phyloP scores from a whole-genome alignment of 805 yeast species.

The Hermanozyma aechmeae region DNA sequence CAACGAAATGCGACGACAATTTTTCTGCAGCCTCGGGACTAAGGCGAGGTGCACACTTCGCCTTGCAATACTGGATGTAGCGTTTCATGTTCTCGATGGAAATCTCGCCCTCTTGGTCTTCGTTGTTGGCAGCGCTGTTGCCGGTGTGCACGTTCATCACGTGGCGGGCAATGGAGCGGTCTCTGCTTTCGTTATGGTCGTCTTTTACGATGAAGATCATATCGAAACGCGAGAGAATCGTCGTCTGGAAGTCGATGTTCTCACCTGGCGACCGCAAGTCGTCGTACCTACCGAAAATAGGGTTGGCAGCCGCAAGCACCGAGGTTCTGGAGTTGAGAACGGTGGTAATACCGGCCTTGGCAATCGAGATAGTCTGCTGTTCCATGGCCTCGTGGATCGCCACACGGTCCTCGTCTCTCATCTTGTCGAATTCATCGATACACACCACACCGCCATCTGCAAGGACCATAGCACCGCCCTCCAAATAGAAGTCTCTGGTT shows the following conservation, averaged over 20 bases:
- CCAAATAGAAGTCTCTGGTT: slow-evolving; percentile 87
- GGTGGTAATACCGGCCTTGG: slow-evolving; percentile 98
- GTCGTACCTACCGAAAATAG: slow-evolving; percentile 93
- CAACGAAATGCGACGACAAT: slow-evolving; percentile 85
- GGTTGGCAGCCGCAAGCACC: slow-evolving; percentile 97
- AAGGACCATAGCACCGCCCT: slow-evolving; percentile 99
- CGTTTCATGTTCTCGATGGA: slow-evolving; percentile 87
- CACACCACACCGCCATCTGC: slow-evolving; percentile 99
- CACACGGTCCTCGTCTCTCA: slow-evolving; percentile 98
- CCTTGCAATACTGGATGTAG: slow-evolving; percentile 82
- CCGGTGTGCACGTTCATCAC: slow-evolving; percentile 94
- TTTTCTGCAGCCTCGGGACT: slow-evolving; percentile 84
- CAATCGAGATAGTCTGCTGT: slow-evolving; percentile 97
- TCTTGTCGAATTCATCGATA: slow-evolving; percentile 98
- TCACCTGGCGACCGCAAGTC: slow-evolving; percentile 96
- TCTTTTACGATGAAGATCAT: slow-evolving; percentile 97
- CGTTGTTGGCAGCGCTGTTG: slow-evolving; percentile 35
- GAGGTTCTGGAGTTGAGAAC: slow-evolving; percentile 93
- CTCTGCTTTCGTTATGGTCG: slow-evolving; percentile 81
- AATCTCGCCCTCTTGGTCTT: slow-evolving; percentile 62
- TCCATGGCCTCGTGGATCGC: slow-evolving; percentile 99
- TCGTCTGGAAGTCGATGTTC: slow-evolving; percentile 94
- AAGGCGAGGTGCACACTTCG: slow-evolving; percentile 87
- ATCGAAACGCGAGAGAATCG: slow-evolving; percentile 94
- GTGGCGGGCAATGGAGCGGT: slow-evolving; percentile 84